These are phyloP conservation scores for Ottelia alismoides DNA, from an alignment of 106 monocot species.

Conservation along the genomic window DNA sequence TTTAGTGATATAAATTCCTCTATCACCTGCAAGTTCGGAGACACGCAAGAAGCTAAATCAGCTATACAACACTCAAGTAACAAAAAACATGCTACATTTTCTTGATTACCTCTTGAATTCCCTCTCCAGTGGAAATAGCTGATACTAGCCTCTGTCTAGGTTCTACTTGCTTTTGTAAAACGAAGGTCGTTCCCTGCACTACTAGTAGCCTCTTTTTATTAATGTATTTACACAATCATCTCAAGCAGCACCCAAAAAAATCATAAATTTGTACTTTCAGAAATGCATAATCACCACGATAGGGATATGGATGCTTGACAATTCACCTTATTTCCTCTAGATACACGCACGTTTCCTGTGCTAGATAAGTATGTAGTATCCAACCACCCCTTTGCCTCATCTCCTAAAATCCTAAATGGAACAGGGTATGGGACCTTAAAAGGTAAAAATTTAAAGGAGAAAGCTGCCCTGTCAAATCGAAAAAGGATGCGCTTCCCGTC, in stretches of 20 bases:
- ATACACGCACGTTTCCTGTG: slow-evolving; percentile 84
- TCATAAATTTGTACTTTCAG: too few relatives aligned
- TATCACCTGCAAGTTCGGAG: slow-evolving; percentile 35
- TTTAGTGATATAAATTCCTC: slow-evolving; percentile 44
- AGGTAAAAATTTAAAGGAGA: slow-evolving; percentile 88
- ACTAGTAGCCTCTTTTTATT: slow-evolving; percentile 3
- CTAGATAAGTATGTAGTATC: slow-evolving; percentile 90
- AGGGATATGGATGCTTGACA: neutral
- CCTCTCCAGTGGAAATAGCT: slow-evolving; percentile 48
- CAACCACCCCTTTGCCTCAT: slow-evolving; percentile 98
- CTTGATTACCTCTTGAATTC: slow-evolving; percentile 47
- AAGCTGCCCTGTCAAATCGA: slow-evolving; percentile 85
- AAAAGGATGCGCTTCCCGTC: slow-evolving; percentile 81
- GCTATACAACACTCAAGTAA: neutral
- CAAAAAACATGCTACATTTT: neutral
- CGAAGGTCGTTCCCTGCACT: slow-evolving; percentile 96
- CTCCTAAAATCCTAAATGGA: slow-evolving; percentile 89
- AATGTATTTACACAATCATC: too few relatives aligned
- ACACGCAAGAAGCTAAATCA: slow-evolving; percentile 1
- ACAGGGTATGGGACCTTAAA: slow-evolving; percentile 98
- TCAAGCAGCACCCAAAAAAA: too few relatives aligned
- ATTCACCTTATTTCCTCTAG: slow-evolving; percentile 87
- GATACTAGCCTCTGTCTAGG: slow-evolving; percentile 71
- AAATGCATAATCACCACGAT: neutral
- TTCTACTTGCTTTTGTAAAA: slow-evolving; percentile 72